These are phyloP conservation scores for Chytriomyces hyalinus DNA, from an alignment of 192 early-diverging fungal species.

Conservation along the genomic window DNA sequence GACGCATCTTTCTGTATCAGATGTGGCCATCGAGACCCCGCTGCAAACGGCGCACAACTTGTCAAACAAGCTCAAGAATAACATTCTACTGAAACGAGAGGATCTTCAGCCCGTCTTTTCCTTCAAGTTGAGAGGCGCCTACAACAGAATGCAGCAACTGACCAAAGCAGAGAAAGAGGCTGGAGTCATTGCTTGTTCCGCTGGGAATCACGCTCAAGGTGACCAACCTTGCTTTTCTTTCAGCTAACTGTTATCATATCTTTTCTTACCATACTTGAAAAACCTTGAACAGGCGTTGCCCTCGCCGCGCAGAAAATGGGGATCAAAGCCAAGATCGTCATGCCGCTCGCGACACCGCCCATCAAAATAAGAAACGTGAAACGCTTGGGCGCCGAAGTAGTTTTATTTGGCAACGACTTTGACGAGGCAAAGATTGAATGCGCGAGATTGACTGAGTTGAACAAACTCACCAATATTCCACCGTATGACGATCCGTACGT, in stretches of 20 bases:
- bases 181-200: constrained; percentile 95
- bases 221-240: not conserved
- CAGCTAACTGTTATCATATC: not conserved
- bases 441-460: constrained; percentile 66
- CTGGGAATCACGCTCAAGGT: constrained; percentile 99
- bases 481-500: constrained; percentile 98
- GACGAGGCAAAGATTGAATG: constrained; percentile 93
- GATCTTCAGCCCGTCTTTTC: constrained; percentile 97
- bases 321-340: constrained; percentile 95
- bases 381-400: constrained; percentile 86
- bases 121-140: constrained; percentile 98
- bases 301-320: constrained; percentile 89
- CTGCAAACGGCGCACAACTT: constrained; percentile 84
- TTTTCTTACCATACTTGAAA: constrained; percentile 15
- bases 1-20: constrained; percentile 31
- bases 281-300: constrained; percentile 68
- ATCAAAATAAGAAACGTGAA: constrained; percentile 92
- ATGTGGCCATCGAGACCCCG: constrained; percentile 91
- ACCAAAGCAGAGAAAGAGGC: constrained; percentile 73
- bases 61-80: constrained; percentile 69
- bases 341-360: constrained; percentile 80
- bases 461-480: constrained; percentile 82
- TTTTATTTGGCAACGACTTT: constrained; percentile 91
- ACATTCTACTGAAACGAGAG: constrained; percentile 89
- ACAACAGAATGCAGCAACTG: constrained; percentile 89